phyloP scores from a whole-genome alignment of 148 eudicot genomes.

The Camellia sinensis region DNA sequence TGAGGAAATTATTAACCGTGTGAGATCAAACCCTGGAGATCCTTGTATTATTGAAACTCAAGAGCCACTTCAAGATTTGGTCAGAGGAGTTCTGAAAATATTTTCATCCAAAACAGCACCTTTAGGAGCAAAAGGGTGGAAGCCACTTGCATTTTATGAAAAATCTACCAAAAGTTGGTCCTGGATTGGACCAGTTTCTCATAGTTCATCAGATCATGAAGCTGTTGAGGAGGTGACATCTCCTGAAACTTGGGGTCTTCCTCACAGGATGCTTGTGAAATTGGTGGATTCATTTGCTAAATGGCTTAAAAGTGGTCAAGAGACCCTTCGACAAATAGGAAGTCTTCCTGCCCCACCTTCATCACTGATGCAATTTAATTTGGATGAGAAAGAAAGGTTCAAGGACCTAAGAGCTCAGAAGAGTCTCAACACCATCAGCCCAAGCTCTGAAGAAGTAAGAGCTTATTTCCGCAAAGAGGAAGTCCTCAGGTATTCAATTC shows the following conservation, averaged over 20 bases:
- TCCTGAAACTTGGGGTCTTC: constrained; percentile 79
- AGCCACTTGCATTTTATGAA: constrained; percentile 68
- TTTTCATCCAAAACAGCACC: constrained; percentile 86
- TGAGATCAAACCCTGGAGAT: constrained; percentile 83
- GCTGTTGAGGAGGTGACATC: constrained; percentile 67
- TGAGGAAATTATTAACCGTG: constrained; percentile 78
- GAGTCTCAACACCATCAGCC: constrained; percentile 76
- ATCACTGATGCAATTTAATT: constrained; percentile 57
- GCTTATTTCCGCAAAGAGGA: constrained; percentile 83
- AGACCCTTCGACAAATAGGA: constrained; percentile 82
- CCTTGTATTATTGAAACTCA: constrained; percentile 87
- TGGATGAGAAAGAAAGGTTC: constrained; percentile 93
- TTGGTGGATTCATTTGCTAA: constrained; percentile 90
- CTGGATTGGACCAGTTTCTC: constrained; percentile 73
- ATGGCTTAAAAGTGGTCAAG: constrained; percentile 93
- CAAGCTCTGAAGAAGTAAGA: constrained; percentile 81
- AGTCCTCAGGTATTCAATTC: constrained; percentile 75
- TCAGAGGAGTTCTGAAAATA: constrained; percentile 85
- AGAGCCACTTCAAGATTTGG: constrained; percentile 91
- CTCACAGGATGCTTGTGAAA: constrained; percentile 86
- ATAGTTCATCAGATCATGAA: constrained; percentile 43
- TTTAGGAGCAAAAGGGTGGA: constrained; percentile 92
- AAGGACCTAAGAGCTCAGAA: constrained; percentile 89
- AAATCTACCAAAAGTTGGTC: constrained; percentile 75
- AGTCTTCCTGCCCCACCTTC: constrained; percentile 88